Percentiles rank a stretch among this genome's conserved stretches.
phyloP scores from a whole-genome alignment of 768 basidiomycete genomes.

The Hygrocybe punicea region DNA sequence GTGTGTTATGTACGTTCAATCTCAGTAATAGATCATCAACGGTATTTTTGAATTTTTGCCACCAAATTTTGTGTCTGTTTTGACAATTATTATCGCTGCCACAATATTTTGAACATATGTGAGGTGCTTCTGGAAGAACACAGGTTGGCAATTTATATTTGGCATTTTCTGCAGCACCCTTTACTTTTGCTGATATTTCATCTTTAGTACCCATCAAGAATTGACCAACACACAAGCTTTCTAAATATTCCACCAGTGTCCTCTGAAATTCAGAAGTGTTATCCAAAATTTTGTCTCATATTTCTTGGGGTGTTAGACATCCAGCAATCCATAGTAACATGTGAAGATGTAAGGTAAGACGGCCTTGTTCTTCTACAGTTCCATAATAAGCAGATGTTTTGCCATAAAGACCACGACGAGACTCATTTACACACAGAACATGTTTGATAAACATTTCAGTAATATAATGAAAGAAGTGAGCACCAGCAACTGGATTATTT shows the following conservation, averaged over 20 bases:
- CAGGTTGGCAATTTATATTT: constrained; percentile 23
- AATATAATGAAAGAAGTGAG: constrained; percentile 28
- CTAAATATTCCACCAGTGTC: constrained; percentile 22
- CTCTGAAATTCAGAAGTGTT: constrained; percentile 19
- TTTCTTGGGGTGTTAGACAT: constrained; percentile 31
- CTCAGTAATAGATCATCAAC: constrained; percentile 27
- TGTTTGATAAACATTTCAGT: constrained; percentile 23
- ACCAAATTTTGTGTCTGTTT: constrained; percentile 17
- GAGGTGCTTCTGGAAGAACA: constrained; percentile 20
- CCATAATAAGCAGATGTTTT: constrained; percentile 30
- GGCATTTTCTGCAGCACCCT: neutral
- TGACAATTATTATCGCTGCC: constrained; percentile 3
- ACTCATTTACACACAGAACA: constrained; percentile 18
- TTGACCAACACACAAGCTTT: constrained; percentile 25
- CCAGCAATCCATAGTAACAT: constrained; percentile 35
- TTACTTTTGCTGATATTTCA: constrained; percentile 17
- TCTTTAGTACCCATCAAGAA: constrained; percentile 26
- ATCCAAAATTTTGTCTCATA: constrained; percentile 25
- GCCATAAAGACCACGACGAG: constrained; percentile 29
- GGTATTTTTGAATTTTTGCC: constrained; percentile 12
- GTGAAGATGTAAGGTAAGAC: constrained; percentile 38
- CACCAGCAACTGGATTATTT: constrained; percentile 28
- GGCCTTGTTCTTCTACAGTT: constrained; percentile 37
- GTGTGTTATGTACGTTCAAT: constrained; percentile 32
- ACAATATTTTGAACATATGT: constrained; percentile 12